Percentiles rank a stretch among this genome's conserved stretches.
Conservation (phyloP, 768 basidiomycete species). For the Agrocybe chaxingu region DNA sequence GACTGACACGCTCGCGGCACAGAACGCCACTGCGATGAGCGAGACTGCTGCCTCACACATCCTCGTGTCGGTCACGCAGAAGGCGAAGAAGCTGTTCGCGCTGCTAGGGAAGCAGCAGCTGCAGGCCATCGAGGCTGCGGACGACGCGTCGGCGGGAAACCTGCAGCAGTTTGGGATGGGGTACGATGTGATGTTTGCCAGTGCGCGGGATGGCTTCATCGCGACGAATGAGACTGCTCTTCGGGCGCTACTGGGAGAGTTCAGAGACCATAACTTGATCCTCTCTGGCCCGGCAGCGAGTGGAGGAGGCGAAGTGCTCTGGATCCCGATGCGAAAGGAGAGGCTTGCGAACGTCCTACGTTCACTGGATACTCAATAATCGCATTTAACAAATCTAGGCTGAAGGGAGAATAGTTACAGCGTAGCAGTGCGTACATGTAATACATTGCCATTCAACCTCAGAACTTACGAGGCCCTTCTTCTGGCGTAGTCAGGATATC, state of each 20-base stretch:
- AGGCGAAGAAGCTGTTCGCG: slow-evolving; percentile 79
- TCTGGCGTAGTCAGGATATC: slow-evolving; percentile 5
- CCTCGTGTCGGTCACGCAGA: slow-evolving; percentile 82
- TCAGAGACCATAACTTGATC: slow-evolving; percentile 88
- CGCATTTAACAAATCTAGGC: too few relatives aligned
- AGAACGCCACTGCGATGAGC: slow-evolving; percentile 49
- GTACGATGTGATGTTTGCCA: slow-evolving; percentile 67
- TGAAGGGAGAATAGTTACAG: too few relatives aligned
- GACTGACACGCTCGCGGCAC: slow-evolving; percentile 24
- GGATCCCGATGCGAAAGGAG: slow-evolving; percentile 87
- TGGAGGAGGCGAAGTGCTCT: slow-evolving; percentile 61
- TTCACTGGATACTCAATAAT: slow-evolving; percentile 4
- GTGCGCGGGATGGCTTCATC: slow-evolving; percentile 80
- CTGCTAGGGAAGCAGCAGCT: slow-evolving; percentile 71
- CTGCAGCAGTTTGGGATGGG: slow-evolving; percentile 54
- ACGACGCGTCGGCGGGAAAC: slow-evolving; percentile 29
- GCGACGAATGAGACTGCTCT: slow-evolving; percentile 86
- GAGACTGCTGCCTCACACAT: slow-evolving; percentile 80
- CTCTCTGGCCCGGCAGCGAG: slow-evolving; percentile 43
- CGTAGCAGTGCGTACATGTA: neutral
- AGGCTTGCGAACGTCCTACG: slow-evolving; percentile 49
- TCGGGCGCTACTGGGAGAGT: slow-evolving; percentile 81
- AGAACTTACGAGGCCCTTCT: slow-evolving; percentile 4
- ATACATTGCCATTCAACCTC: neutral
- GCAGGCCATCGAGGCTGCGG: slow-evolving; percentile 47